Evolutionary conservation across 805 yeast species (phyloP), one percentile per base, ranked within the genome.

Genomic region (Huiozyma naganishii): DNA sequence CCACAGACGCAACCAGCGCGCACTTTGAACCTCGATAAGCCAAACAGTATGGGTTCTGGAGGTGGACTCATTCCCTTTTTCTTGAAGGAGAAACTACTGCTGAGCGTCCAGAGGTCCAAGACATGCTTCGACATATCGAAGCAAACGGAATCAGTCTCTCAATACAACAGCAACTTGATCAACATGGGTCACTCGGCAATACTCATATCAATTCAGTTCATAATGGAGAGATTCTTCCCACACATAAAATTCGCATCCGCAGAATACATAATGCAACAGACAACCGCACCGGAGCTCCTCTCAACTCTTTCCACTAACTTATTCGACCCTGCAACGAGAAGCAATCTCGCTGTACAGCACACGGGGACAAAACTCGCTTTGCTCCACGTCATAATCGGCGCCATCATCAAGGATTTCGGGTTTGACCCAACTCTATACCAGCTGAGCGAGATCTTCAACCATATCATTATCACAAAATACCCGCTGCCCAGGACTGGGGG

Each of bases 321-420:
- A 7, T 47, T 66, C 27, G 37, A 34, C 12, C 12, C 37, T 17
- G 50, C 47, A 3, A 50, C 52, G 12, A 34, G 30, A 11, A 27
- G 10, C 4, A 35, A 13, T 8, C 10, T 9, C 27, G 29, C 9
- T 3, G 12, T 17, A 34, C 9, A 8, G 13, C 27, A 7, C 10
- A 11, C 10, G 5, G 9, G 4, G 8, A 8, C 8, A 9, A n/a
- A 34, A 34, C 12, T 34, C 4, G 33, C 9, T 11, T 11, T 30
- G 33, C 23, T 41, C 10, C n/a, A 41, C n/a, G 12, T 41, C 10
- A 37, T 10, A 5, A n/a, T 83, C 17, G 94, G 92, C 2, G 79
- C 82, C 7, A 73, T 86, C 47, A 72, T 82, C 33, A 80, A 77
- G 48, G 95, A 85, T 60, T 85, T 80, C 65, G 94, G 95, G 1